Evolutionary conservation across 225 moss, liverwort and hornwort species (phyloP).

Genomic region (Polytrichum formosum): DNA sequence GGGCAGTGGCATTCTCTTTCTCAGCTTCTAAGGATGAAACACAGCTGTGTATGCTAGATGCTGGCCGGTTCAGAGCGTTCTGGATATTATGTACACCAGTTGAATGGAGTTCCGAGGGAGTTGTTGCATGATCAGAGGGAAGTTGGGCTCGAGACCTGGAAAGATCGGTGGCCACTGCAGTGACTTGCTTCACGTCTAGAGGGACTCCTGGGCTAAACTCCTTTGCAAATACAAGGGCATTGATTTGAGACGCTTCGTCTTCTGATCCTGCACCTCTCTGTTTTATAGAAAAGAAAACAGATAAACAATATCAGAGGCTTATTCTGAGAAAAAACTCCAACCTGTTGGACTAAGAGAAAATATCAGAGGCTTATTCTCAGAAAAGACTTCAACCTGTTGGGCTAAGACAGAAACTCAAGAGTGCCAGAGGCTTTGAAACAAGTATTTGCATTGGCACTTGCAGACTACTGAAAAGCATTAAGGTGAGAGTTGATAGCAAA

Average conservation of each 20-base stretch:
- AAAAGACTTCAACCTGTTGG: no score
- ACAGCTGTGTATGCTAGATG: slow-evolving; percentile 53
- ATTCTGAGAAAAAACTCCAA: no score
- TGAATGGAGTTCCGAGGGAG: slow-evolving; percentile 29
- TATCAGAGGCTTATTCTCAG: background rate
- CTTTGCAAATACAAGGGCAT: slow-evolving; percentile 56
- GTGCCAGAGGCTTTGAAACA: no score
- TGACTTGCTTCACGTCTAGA: slow-evolving; percentile 49
- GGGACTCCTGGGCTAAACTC: slow-evolving; percentile 44
- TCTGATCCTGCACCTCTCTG: slow-evolving; percentile 59
- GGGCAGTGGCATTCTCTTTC: slow-evolving; percentile 35
- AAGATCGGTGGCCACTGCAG: slow-evolving; percentile 23
- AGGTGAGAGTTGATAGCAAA: background rate
- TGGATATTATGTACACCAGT: slow-evolving; percentile 19
- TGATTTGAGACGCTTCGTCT: slow-evolving; percentile 55
- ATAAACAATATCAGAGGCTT: background rate
- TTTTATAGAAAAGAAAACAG: background rate
- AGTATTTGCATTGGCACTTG: no score
- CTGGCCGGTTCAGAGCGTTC: slow-evolving; percentile 39
- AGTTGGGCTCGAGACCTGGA: slow-evolving; percentile 10
- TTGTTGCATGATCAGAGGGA: slow-evolving; percentile 30
- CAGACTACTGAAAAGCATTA: background rate
- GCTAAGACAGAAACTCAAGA: no score
- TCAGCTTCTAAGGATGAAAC: slow-evolving; percentile 58
- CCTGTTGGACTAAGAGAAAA: background rate